Conservation (phyloP, 441 rosid species). For the Eruca vesicaria region DNA sequence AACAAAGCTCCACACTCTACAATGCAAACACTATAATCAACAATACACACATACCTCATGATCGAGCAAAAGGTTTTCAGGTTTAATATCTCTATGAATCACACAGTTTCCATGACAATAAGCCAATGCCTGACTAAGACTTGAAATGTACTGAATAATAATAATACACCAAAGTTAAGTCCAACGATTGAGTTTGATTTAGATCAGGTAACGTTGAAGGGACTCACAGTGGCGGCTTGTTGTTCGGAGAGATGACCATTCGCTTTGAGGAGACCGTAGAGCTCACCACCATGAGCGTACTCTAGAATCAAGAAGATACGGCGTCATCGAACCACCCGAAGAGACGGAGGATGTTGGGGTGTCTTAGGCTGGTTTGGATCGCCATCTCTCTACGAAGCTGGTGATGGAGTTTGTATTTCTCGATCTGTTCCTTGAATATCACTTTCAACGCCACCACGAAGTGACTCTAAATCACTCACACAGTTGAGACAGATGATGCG, state of each 20-base stretch:
- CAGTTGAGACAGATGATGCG: too few species aligned
- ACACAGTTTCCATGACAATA: slow-evolving; percentile 91
- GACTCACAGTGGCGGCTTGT: slow-evolving; percentile 74
- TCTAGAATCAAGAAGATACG: slow-evolving; percentile 82
- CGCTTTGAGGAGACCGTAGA: slow-evolving; percentile 61
- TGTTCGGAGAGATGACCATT: slow-evolving; percentile 59
- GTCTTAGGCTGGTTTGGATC: slow-evolving; percentile 70
- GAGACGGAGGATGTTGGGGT: slow-evolving; percentile 76
- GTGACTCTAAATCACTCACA: slow-evolving; percentile 49
- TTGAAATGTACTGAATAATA: slow-evolving; percentile 72
- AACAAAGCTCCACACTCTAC: not conserved
- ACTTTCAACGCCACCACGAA: slow-evolving; percentile 81
- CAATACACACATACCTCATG: slow-evolving; percentile 62
- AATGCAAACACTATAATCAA: not conserved
- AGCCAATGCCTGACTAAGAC: slow-evolving; percentile 78
- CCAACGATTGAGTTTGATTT: not conserved
- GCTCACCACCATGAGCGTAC: slow-evolving; percentile 93
- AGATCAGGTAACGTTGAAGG: not conserved
- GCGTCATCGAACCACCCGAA: slow-evolving; percentile 85
- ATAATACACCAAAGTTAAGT: not conserved
- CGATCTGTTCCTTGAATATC: slow-evolving; percentile 82
- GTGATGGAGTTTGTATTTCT: slow-evolving; percentile 75
- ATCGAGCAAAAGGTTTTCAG: slow-evolving; percentile 92
- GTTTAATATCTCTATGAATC: slow-evolving; percentile 96
- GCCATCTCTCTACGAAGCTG: slow-evolving; percentile 90